Evolutionary conservation across 2,329 filamentous ascomycete species (phyloP), one percentile per base, ranked within the genome.

Genomic region (Epichloe hybrida): DNA sequence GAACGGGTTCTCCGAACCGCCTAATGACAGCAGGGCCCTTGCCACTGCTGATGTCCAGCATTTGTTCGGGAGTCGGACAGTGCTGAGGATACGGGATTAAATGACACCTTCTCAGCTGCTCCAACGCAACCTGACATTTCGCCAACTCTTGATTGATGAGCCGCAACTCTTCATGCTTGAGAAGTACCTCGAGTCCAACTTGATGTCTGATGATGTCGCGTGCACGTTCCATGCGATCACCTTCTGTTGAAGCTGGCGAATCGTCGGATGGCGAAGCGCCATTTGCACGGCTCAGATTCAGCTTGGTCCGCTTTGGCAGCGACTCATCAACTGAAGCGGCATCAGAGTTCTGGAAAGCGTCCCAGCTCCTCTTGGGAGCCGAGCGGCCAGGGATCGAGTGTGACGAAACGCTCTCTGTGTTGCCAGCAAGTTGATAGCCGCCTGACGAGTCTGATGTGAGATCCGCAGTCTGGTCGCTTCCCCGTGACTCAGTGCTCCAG

Each of bases 141-240:
- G 88, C 91, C 57, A 97, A 77, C 70, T 97, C 93, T 69, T 95
- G 89, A 64, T 97, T 88, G 66, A 97, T 95, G 58, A 95, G 75
- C 52, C 90, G 87, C 53, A 97, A 72, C 71, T 98, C 93, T 61
- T 93, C 83, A 68, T 98, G 93, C 74, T 96, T 97, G 64, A 94
- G 72, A 56, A 97, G 72, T 49, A 97, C 90, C 71, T 96, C 90
- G 57, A 93, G 79, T 61, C 89, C 87, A 66, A 97, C 84, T 68
- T 96, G 86, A 55, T 88, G 82, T 63, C 89, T 84, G 63, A 97
- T 85, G 37, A 78, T 77, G 59, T 90, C 83, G 62, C 80, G 80
- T 55, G 84, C 76, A 52, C 71, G 72, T 38, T 82, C 70, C 58
- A 77, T 55, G 56, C 43, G 36, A 43, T 36, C 49, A 41, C 8